Evolutionary conservation across 2,329 filamentous ascomycete species (phyloP).

Genomic region (Aspergillus jensenii): DNA sequence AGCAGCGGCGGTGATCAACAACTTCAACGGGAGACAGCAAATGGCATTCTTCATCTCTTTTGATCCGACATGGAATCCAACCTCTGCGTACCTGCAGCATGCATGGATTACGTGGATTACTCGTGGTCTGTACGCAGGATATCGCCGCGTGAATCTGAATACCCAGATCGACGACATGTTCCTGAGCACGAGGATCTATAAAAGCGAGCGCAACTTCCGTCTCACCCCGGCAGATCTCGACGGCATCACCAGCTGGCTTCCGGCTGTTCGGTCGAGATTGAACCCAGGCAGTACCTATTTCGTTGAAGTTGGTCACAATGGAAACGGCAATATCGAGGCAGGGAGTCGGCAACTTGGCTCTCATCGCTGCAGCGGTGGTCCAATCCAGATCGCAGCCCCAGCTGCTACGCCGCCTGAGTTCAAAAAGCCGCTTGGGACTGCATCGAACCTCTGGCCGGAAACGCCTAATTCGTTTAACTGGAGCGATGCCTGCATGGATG

Average conservation of each 20-base stretch:
- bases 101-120: conserved; percentile 64
- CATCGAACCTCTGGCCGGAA: conserved; percentile 50
- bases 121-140: conserved; percentile 55
- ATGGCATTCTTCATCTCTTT: conserved; percentile 62
- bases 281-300: conserved; percentile 53
- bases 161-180: conserved; percentile 66
- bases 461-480: conserved; percentile 49
- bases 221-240: conserved; percentile 49
- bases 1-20: conserved; percentile 61
- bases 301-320: conserved; percentile 57
- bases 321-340: conserved; percentile 52
- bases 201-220: conserved; percentile 53
- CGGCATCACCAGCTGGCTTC: conserved; percentile 45
- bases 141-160: conserved; percentile 55
- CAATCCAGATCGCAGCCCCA: conserved; percentile 48
- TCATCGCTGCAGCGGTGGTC: conserved; percentile 30
- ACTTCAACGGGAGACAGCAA: conserved; percentile 57
- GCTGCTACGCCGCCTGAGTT: conserved; percentile 51
- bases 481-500: conserved; percentile 48
- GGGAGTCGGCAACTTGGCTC: conserved; percentile 24
- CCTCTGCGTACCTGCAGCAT: conserved; percentile 61
- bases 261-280: conserved; percentile 46
- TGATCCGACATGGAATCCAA: conserved; percentile 51
- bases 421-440: conserved; percentile 52
- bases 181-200: conserved; percentile 52